These are phyloP conservation scores for Globisporangium cederbergense DNA, from an alignment of 352 stramenopile genomes.

Conservation along the genomic window DNA sequence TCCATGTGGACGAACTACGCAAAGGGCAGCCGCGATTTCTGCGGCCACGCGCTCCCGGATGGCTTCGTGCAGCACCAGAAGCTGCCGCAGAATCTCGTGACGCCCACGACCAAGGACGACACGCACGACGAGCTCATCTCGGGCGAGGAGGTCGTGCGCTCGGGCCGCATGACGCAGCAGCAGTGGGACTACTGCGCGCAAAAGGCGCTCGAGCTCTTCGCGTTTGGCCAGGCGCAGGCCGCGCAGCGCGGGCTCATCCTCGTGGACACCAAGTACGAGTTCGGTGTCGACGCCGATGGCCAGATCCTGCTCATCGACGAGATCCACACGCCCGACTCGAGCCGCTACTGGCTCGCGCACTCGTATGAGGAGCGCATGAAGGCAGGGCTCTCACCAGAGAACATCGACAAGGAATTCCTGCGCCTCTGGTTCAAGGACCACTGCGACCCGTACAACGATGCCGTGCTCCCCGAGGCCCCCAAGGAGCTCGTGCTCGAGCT, in stretches of 20 bases:
- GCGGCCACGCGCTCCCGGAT: conserved; percentile 92
- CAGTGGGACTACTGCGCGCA: conserved; percentile 95
- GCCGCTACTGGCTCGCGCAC: conserved; percentile 90
- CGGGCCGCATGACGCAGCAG: conserved; percentile 94
- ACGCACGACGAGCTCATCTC: conserved; percentile 98
- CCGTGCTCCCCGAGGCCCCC: conserved; percentile 93
- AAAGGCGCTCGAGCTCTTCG: conserved; percentile 91
- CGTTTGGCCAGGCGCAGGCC: conserved; percentile 91
- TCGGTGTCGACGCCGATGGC: conserved; percentile 74
- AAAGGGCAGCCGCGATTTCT: conserved; percentile 95
- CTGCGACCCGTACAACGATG: conserved; percentile 98
- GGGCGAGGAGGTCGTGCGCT: conserved; percentile 88
- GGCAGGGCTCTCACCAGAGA: conserved; percentile 92
- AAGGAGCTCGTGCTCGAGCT: conserved; percentile 96
- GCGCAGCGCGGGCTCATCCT: conserved; percentile 94
- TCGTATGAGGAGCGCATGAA: conserved; percentile 90
- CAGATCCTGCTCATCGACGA: conserved; percentile 98
- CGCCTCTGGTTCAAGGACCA: conserved; percentile 97
- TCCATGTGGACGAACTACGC: conserved; percentile 99
- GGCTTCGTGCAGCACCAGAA: conserved; percentile 98
- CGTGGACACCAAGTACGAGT: conserved; percentile 98
- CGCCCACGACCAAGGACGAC: conserved; percentile 98
- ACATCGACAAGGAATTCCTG: conserved; percentile 99
- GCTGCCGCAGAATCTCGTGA: conserved; percentile 93
- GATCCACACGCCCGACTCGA: conserved; percentile 99